A percentile compares a stretch with the other conserved stretches of the same genome.
These are phyloP conservation scores for Quercus alba DNA, from an alignment of 306 rosid genomes.

Conservation along the genomic window DNA sequence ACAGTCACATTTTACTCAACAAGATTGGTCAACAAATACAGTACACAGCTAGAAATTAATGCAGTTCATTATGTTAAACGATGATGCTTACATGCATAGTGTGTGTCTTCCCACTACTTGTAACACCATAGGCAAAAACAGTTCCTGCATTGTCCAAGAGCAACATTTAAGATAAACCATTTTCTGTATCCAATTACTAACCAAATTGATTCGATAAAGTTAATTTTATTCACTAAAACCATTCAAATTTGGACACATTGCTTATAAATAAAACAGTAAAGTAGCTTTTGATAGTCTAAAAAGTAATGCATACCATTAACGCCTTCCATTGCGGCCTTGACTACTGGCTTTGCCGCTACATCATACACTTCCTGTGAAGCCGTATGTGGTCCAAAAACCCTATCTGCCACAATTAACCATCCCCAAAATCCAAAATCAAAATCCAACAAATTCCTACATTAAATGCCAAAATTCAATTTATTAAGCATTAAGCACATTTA, in stretches of 20 bases:
- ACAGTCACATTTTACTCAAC: not conserved
- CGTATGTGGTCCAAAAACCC: conserved; percentile 91
- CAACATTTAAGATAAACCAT: conserved; percentile 19
- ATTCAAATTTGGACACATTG: not conserved
- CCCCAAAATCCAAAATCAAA: conserved; percentile 30
- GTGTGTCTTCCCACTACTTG: conserved; percentile 99
- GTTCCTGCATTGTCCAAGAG: conserved; percentile 62
- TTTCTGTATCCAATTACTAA: conserved; percentile 21
- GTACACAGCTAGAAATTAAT: not conserved
- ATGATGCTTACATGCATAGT: conserved; percentile 93
- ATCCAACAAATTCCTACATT: conserved; percentile 8
- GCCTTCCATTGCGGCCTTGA: conserved; percentile 98
- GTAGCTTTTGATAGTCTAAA: not conserved
- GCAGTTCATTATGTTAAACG: not conserved
- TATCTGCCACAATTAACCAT: conserved; percentile 63
- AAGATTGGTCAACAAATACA: not conserved
- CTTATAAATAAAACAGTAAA: not conserved
- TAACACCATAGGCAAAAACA: conserved; percentile 98
- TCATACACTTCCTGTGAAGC: conserved; percentile 82
- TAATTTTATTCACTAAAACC: not conserved
- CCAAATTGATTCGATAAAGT: not conserved
- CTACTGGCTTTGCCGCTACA: conserved; percentile 95
- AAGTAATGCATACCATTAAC: conserved; percentile 63
- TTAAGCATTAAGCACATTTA: not conserved
- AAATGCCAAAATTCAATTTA: conserved; percentile 15